These are phyloP conservation scores for Macrolepiota dolichaula DNA, from an alignment of 768 basidiomycete genomes.

Conservation along the genomic window DNA sequence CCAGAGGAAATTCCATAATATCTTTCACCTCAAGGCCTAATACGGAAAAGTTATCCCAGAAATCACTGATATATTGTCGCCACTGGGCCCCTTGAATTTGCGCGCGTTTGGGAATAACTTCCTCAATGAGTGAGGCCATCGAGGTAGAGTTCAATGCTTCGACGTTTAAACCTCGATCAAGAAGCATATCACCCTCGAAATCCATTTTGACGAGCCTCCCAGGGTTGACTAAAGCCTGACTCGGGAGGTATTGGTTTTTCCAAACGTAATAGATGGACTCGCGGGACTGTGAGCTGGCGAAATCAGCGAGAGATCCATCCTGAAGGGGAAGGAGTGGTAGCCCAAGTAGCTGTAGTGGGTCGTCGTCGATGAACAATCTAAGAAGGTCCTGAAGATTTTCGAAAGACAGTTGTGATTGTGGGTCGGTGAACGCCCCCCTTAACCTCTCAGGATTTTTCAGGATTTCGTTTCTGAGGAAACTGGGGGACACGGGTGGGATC, in stretches of 20 bases:
- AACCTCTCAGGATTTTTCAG: background rate
- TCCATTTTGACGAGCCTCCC: conserved; percentile 1
- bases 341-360: conserved; percentile 19
- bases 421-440: background rate
- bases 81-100: background rate
- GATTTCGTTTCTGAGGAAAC: background rate
- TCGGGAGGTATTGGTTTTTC: conserved; percentile 4
- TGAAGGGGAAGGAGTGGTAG: conserved; percentile 35
- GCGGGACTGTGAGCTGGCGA: conserved; percentile 25
- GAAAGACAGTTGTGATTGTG: background rate
- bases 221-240: background rate
- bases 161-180: background rate
- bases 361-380: conserved; percentile 20
- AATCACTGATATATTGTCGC: conserved; percentile 23
- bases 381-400: conserved; percentile 16
- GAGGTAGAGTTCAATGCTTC: conserved; percentile 2
- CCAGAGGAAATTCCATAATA: conserved; percentile 29
- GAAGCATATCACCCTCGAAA: background rate
- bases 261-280: conserved; percentile 11
- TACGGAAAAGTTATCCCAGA: conserved; percentile 26
- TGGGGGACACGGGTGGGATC: background rate
- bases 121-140: conserved; percentile 2
- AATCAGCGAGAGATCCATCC: conserved; percentile 24
- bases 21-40: conserved; percentile 14
- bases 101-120: background rate